Evolutionary conservation across 2,329 filamentous ascomycete species (phyloP).

Genomic region (Elsinoe batatas): DNA sequence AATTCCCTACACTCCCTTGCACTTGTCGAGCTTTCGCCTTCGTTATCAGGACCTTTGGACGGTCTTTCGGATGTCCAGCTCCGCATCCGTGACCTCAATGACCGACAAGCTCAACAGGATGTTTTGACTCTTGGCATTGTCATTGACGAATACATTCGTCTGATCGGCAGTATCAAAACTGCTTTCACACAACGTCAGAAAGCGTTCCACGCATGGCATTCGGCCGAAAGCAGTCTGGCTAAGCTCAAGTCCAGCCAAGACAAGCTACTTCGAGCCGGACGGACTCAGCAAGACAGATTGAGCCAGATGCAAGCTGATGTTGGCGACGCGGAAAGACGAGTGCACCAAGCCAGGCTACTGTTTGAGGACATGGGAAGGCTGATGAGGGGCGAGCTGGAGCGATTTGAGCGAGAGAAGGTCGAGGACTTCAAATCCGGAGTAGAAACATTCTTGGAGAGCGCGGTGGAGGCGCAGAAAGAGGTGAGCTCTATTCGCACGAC

Average conservation of each 20-base stretch:
- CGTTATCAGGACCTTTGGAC: slow-evolving; percentile 79
- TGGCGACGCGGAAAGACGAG: slow-evolving; percentile 84
- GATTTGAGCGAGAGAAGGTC: slow-evolving; percentile 94
- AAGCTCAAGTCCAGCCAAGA: slow-evolving; percentile 86
- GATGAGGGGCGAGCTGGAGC: slow-evolving; percentile 82
- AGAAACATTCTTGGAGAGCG: slow-evolving; percentile 93
- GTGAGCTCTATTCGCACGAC: slow-evolving; percentile 45
- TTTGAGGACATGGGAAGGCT: slow-evolving; percentile 97
- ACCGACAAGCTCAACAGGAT: slow-evolving; percentile 93
- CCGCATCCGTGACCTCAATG: slow-evolving; percentile 88
- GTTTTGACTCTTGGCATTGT: slow-evolving; percentile 93
- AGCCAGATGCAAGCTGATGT: slow-evolving; percentile 90
- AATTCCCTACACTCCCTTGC: slow-evolving; percentile 86
- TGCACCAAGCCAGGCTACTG: slow-evolving; percentile 77
- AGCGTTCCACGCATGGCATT: slow-evolving; percentile 88
- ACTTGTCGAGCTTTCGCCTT: slow-evolving; percentile 81
- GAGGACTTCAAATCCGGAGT: slow-evolving; percentile 98
- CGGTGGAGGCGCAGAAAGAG: slow-evolving; percentile 97
- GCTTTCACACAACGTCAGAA: slow-evolving; percentile 90
- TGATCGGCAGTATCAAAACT: slow-evolving; percentile 91
- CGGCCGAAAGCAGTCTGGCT: slow-evolving; percentile 77
- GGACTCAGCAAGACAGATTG: slow-evolving; percentile 89
- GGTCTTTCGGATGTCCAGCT: slow-evolving; percentile 87
- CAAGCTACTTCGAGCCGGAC: slow-evolving; percentile 87
- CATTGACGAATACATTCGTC: slow-evolving; percentile 92